Conservation (phyloP, 495 filamentous ascomycete genomes). For the Xylaria cubensis region DNA sequence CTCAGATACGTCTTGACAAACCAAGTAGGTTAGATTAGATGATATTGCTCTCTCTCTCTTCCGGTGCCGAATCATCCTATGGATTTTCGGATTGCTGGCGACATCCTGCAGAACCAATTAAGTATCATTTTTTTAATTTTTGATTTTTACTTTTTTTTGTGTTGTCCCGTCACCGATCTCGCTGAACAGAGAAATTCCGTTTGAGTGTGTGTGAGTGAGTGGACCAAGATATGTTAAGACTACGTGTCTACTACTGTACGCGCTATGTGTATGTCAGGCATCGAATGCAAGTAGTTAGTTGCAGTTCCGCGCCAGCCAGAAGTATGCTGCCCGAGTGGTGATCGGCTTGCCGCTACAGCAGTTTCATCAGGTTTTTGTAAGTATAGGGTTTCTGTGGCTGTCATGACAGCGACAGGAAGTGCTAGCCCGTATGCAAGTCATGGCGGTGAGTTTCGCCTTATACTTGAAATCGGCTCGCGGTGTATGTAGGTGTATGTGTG, state of each 20-base stretch:
- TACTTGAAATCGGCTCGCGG: conserved; percentile 16
- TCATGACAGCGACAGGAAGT: conserved; percentile 15
- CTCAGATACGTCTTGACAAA: conserved; percentile 5
- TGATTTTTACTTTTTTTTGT: not conserved
- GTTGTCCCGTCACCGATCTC: conserved; percentile 22
- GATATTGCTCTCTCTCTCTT: not conserved
- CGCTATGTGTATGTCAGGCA: conserved; percentile 24
- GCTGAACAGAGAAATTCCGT: conserved; percentile 12
- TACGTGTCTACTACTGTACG: conserved; percentile 25
- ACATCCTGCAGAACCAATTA: conserved; percentile 15
- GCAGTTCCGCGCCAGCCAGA: conserved; percentile 2
- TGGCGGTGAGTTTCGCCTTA: conserved; percentile 29
- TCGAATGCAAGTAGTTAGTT: conserved; percentile 6
- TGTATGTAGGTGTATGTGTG: conserved; percentile 15
- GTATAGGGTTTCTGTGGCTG: not conserved
- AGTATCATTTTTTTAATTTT: not conserved
- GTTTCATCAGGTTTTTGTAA: conserved; percentile 10
- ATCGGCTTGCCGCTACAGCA: conserved; percentile 20
- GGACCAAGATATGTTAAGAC: not conserved
- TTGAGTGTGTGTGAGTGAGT: not conserved
- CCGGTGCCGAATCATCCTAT: conserved; percentile 19
- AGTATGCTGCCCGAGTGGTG: conserved; percentile 14
- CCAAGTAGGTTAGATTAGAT: not conserved
- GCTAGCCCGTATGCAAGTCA: conserved; percentile 23
- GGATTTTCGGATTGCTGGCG: conserved; percentile 13